phyloP scores from a whole-genome alignment of 768 basidiomycete genomes.

The Trichaptum fuscoviolaceum region DNA sequence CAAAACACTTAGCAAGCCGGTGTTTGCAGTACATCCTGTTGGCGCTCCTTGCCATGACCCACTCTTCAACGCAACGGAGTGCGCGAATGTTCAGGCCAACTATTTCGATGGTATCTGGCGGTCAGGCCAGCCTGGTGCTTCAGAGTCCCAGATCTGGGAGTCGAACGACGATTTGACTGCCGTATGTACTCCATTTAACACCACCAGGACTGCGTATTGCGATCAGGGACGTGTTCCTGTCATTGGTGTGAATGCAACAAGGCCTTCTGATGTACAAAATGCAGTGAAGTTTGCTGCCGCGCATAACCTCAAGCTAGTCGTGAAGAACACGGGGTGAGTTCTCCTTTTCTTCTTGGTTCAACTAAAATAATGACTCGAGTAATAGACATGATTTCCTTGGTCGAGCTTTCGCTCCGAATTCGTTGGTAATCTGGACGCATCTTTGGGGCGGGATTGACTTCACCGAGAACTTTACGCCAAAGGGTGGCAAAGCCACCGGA shows the following conservation, averaged over 20 bases:
- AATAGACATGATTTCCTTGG: constrained; percentile 34
- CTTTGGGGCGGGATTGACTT: not conserved
- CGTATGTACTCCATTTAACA: constrained; percentile 41
- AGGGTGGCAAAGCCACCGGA: constrained; percentile 21
- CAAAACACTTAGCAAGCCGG: constrained; percentile 36
- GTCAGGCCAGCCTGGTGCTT: constrained; percentile 36
- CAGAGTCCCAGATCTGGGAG: constrained; percentile 30
- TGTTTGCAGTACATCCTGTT: constrained; percentile 29
- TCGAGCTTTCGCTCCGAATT: constrained; percentile 30
- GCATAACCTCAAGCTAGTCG: constrained; percentile 32
- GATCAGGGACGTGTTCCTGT: constrained; percentile 39
- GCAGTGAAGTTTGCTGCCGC: constrained; percentile 32
- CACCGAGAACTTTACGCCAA: constrained; percentile 10
- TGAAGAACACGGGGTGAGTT: constrained; percentile 25
- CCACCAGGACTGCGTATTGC: constrained; percentile 30
- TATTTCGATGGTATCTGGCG: constrained; percentile 35
- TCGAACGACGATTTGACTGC: constrained; percentile 42
- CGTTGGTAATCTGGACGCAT: constrained; percentile 38
- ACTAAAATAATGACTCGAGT: not conserved
- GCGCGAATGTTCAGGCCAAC: constrained; percentile 25
- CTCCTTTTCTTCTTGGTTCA: not conserved
- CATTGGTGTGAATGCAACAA: constrained; percentile 35
- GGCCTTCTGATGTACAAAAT: constrained; percentile 33
- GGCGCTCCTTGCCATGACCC: constrained; percentile 42
- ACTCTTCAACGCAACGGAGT: constrained; percentile 28